Conservation (phyloP, 2,329 filamentous ascomycete species). For the Epichloe baconii region DNA sequence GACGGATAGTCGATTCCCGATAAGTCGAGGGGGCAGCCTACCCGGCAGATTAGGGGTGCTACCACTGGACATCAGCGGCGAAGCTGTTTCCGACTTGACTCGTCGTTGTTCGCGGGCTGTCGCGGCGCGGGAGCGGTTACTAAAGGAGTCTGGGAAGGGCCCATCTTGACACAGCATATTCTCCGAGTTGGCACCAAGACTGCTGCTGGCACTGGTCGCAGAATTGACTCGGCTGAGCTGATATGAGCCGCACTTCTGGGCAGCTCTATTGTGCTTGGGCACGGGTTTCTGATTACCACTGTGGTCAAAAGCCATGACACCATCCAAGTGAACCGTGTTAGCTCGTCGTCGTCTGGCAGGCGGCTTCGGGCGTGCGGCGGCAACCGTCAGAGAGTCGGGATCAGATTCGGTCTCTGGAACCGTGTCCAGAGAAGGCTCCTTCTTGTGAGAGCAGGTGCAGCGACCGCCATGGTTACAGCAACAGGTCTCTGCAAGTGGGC, state of each 20-base stretch:
- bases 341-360: conserved; percentile 40
- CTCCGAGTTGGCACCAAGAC: conserved; percentile 31
- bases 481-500: conserved; percentile 41
- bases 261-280: conserved; percentile 45
- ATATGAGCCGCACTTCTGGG: conserved; percentile 51
- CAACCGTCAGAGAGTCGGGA: conserved; percentile 22
- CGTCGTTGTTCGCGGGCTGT: conserved; percentile 35
- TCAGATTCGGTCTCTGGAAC: conserved; percentile 53
- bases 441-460: conserved; percentile 53
- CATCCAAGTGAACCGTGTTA: conserved; percentile 50
- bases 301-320: conserved; percentile 45
- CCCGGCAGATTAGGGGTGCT: conserved; percentile 39
- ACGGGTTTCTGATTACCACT: conserved; percentile 51
- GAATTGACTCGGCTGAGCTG: conserved; percentile 46
- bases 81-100: conserved; percentile 49
- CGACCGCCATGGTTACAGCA: conserved; percentile 57
- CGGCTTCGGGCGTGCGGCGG: conserved; percentile 26
- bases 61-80: conserved; percentile 39
- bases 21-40: conserved; percentile 44
- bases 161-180: conserved; percentile 26
- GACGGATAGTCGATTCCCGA: conserved; percentile 40
- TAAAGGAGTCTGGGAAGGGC: conserved; percentile 19
- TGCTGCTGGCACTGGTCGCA: conserved; percentile 38
- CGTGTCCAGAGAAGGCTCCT: conserved; percentile 45
- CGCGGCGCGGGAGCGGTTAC: conserved; percentile 22